Evolutionary conservation across 768 basidiomycete genomes (phyloP), one percentile per base, ranked within the genome.

Genomic region (Mycena galopus): DNA sequence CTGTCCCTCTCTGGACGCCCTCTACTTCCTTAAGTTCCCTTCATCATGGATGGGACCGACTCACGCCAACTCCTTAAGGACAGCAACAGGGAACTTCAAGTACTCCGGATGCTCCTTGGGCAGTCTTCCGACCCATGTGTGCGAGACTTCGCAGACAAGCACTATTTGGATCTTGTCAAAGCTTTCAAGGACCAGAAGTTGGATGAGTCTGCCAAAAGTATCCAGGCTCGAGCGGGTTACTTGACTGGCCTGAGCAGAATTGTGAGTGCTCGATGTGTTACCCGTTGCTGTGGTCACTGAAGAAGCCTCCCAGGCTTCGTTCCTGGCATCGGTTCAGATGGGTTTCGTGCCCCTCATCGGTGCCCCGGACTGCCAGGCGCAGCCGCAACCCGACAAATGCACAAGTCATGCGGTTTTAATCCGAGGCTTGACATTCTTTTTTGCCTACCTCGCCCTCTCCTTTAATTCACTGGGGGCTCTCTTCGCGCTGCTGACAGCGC

Each of bases 361-460:
- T 4, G 17, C 4, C 32, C 63, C 63, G 21, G 63, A 64, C 27
- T 64, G 63, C 19, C 14, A 27, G 7, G 33, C 63, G 2, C 2
- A 27, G 8, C 50, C 63, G 8, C 63, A 50, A 23, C 44, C 44
- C 29, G 30, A 14, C 7, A 44, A 44, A 42, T 63, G 61, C 50
- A 19, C n/a, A 32, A 11, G 3, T 23, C 61, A 63, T 63, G 25
- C 1, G 10, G 25, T 51, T 25, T 27, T 64, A 3, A 14, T 53
- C 21, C 33, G 50, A 25, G 63, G 32, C 11, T 2, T 53, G 8
- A 53, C 37, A 8, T 25, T 2, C 9, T 64, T 64, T 50, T 64
- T 64, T 29, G 9, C 63, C n/a, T 64, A 64, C 17, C 51, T 64
- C 14, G 47, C 63, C 5, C 63, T 64, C 17, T 64, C 63, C 50